Evolutionary conservation across 495 filamentous ascomycete species (phyloP).

Genomic region (Achaetomiella virescens): DNA sequence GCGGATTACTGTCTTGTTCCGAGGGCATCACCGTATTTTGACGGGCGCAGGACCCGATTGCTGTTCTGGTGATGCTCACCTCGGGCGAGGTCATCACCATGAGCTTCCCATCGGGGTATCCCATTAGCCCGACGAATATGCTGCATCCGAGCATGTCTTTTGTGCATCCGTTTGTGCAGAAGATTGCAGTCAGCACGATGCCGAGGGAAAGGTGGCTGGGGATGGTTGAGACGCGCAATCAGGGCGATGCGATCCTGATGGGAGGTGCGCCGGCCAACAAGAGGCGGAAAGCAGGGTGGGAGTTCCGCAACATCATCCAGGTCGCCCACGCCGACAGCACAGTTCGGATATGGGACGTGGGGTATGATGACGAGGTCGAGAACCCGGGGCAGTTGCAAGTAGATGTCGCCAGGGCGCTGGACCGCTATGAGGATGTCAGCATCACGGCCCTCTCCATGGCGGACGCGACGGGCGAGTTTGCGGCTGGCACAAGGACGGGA

Average conservation of each 20-base stretch:
- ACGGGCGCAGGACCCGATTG: slow-evolving; percentile 86
- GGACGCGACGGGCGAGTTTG: slow-evolving; percentile 73
- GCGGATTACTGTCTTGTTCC: slow-evolving; percentile 81
- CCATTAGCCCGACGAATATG: slow-evolving; percentile 85
- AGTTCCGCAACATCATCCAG: slow-evolving; percentile 69
- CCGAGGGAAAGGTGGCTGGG: slow-evolving; percentile 80
- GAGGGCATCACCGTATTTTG: slow-evolving; percentile 73
- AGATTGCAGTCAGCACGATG: slow-evolving; percentile 57
- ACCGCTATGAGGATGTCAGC: slow-evolving; percentile 68
- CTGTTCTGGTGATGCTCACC: slow-evolving; percentile 66
- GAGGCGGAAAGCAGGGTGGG: slow-evolving; percentile 65
- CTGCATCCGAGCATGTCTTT: slow-evolving; percentile 76
- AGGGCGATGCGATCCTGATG: slow-evolving; percentile 62
- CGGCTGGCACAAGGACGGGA: slow-evolving; percentile 70
- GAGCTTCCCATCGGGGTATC: slow-evolving; percentile 84
- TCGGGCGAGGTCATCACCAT: slow-evolving; percentile 85
- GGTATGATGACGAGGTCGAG: slow-evolving; percentile 87
- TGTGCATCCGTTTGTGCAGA: slow-evolving; percentile 80
- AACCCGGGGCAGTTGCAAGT: slow-evolving; percentile 76
- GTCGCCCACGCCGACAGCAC: slow-evolving; percentile 85
- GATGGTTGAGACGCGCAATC: slow-evolving; percentile 66
- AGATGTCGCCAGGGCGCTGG: slow-evolving; percentile 77
- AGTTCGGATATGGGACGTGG: slow-evolving; percentile 82
- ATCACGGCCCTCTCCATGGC: slow-evolving; percentile 70
- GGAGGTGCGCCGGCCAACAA: slow-evolving; percentile 14